Evolutionary conservation across 2,329 filamentous ascomycete species (phyloP), one percentile per base, ranked within the genome.

Genomic region (Fusarium anthophilum): DNA sequence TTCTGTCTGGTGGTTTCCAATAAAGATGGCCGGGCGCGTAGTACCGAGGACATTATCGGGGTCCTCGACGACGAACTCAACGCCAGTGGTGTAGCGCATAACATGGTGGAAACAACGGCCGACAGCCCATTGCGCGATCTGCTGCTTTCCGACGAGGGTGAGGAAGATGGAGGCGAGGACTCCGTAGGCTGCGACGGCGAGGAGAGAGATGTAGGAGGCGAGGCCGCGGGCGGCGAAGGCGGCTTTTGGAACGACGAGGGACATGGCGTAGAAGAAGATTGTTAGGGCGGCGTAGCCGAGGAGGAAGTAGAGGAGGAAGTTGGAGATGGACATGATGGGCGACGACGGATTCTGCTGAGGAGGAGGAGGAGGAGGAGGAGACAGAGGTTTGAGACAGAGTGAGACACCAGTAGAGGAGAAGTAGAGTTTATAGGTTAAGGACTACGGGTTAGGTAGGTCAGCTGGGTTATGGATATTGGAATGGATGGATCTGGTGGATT

Each of bases 1-100:
- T 85, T 98, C 96, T 28, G 93, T 94, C 88, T 99, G 96, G 85
- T 99, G 96, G 84, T 98, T 98, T 45, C 93, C 93, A 76, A 99
- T 88, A 79, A 99, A 95, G 65, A 99, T 93, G 65, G 94, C 95
- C 2, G 96, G 96, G 58, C 96, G 90, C 35, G 86, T 87, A 15
- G 87, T 91, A 53, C 85, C 84, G 66, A 95, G 89, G 76, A 91
- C 81, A 74, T 91, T 83, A 68, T 90, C 81, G 44, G 90, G 82
- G 78, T 95, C 94, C 50, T 92, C 88, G 56, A 98, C 84, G 70
- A 89, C 87, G 81, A 98, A 98, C 67, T 87, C 89, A 55, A 98
- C 88, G 69, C 96, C 96, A 2, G 94, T 95, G 54, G 90, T 88
- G 51, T 88, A 82, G 76, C 87, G 87, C 93, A 98, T 97, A 75